Evolutionary conservation across 306 rosid species (phyloP).

Genomic region (Fagus crenata): DNA sequence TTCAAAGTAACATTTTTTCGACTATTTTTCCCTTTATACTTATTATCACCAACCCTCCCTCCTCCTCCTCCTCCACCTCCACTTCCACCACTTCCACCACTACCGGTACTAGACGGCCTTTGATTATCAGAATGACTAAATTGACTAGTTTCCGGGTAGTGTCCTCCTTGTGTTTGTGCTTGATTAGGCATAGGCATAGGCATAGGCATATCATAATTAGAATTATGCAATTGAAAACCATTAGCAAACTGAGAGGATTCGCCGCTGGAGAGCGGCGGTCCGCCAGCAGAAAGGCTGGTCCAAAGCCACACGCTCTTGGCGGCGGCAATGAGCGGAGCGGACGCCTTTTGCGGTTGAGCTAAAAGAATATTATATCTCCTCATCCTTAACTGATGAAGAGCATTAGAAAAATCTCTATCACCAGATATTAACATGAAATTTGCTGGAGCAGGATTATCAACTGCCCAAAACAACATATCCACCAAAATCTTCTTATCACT

Average conservation of each 20-base stretch:
- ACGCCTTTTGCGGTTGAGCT: constrained; percentile 67
- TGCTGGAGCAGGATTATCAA: constrained; percentile 94
- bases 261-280: constrained; percentile 44
- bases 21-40: constrained; percentile 28
- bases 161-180: too few species aligned
- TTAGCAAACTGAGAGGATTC: constrained; percentile 65
- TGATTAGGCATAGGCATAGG: too few species aligned
- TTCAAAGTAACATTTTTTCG: constrained; percentile 33
- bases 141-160: constrained; percentile 25
- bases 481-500: constrained; percentile 80
- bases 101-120: constrained; percentile 45
- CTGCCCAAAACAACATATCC: constrained; percentile 91
- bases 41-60: constrained; percentile 32
- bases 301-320: constrained; percentile 87
- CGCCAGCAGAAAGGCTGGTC: constrained; percentile 73
- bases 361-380: constrained; percentile 82
- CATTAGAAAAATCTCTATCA: constrained; percentile 77
- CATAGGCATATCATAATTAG: constrained; percentile 30
- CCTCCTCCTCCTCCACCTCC: too few species aligned
- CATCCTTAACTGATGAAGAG: constrained; percentile 80
- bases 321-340: constrained; percentile 68
- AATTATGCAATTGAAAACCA: constrained; percentile 23
- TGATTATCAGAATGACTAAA: constrained; percentile 49
- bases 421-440: constrained; percentile 82
- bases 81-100: constrained; percentile 26